Base-by-base conservation (phyloP, 495 filamentous ascomycete species). In the Daldinia childiae region DNA sequence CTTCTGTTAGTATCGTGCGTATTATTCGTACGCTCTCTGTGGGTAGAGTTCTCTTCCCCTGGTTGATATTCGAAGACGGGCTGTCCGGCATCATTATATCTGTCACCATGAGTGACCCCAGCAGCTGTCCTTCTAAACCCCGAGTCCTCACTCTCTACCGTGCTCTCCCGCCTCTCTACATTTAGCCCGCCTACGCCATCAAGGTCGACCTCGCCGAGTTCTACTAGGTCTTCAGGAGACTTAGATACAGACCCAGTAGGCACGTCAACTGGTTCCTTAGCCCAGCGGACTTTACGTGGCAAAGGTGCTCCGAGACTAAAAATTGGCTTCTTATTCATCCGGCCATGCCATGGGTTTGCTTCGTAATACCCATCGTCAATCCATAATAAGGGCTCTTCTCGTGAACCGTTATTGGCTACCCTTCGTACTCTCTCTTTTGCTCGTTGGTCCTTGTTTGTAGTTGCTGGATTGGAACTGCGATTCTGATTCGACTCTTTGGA, bases 301-400 rank as follows among this genome's bases (percentile, higher is more conserved):
- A 87, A 62, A 3, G 85, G 83, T 66, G 82, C 83, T 3, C 83
- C 82, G 50, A 87, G 66, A 75, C 80, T 80, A 78, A 81, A 88
- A 15, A 87, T 77, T 0, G 85, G 85, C 67, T 81, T 82, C 8
- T 81, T 82, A 29, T 69, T 64, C 0, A 78, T 56, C 32, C 82
- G 79, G 15, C 83, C 81, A 64, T 86, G 83, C 27, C 75, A 77
- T 1, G 84, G 83, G 61, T 87, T 86, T 4, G 80, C 67, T 15
- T 85, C 77, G 5, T 74, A 68, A 59, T 86, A 87, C 0, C 76
- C 80, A 0, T 55, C 58, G 17, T 70, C 58, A 14, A 74, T 50
- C 66, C 66, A 74, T 48, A 26, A 43, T 2, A 26, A 11, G 19
- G 4, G 9, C 11, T 62, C 57, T 39, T 19, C 14, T 32, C 1